phyloP scores from a whole-genome alignment of 371 early-diverging fungal species.

The Parasitella parasitica region DNA sequence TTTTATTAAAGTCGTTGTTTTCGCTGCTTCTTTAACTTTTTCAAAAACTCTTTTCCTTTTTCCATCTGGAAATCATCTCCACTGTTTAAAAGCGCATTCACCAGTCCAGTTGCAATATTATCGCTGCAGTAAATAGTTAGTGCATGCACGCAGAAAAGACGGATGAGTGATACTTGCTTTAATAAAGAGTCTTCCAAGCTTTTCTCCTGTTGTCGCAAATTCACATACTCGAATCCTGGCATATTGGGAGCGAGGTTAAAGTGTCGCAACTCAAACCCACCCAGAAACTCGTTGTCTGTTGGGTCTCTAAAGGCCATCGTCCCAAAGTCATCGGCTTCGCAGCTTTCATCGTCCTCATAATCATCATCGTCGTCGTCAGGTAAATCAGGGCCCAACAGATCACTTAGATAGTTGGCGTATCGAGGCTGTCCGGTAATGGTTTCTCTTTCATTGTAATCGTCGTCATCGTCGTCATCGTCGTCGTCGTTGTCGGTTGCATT shows the following conservation, averaged over 20 bases:
- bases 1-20: background rate
- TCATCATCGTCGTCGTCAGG: conserved; percentile 30
- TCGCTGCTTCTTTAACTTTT: conserved; percentile 16
- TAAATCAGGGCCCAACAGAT: conserved; percentile 27
- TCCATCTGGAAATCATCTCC: conserved; percentile 12
- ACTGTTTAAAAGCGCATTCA: conserved; percentile 29
- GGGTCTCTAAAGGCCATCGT: conserved; percentile 25
- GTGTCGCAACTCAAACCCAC: conserved; percentile 29
- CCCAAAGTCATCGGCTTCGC: conserved; percentile 13
- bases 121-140: conserved; percentile 15
- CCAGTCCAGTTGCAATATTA: conserved; percentile 23
- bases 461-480: background rate
- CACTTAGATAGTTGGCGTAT: conserved; percentile 19
- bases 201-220: conserved; percentile 23
- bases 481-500: background rate
- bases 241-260: conserved; percentile 18
- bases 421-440: conserved; percentile 19
- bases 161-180: conserved; percentile 11
- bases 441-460: conserved; percentile 5
- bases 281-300: conserved; percentile 20
- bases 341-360: conserved; percentile 17
- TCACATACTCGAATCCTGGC: conserved; percentile 11
- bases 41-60: conserved; percentile 9
- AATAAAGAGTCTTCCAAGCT: conserved; percentile 14
- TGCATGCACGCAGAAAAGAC: background rate